phyloP scores from a whole-genome alignment of 2,329 filamentous ascomycete species.

The Berkeleyomyces rouxiae region DNA sequence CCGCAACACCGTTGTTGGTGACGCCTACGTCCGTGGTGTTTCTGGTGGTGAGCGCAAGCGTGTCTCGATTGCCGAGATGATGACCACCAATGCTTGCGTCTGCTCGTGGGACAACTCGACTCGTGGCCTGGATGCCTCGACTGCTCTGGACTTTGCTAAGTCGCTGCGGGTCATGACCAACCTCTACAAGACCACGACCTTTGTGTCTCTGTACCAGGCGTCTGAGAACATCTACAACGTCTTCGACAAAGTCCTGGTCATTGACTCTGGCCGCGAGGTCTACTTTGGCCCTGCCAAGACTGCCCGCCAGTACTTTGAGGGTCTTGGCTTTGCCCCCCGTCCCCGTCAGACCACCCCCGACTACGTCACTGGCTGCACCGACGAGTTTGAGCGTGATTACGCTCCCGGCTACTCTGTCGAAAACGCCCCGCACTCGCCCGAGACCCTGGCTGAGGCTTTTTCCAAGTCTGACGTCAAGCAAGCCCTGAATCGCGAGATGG shows the following conservation, averaged over 20 bases:
- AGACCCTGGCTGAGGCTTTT: slow-evolving; percentile 54
- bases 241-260: slow-evolving; percentile 74
- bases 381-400: slow-evolving; percentile 69
- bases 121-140: slow-evolving; percentile 50
- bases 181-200: slow-evolving; percentile 68
- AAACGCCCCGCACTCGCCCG: slow-evolving; percentile 52
- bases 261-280: slow-evolving; percentile 58
- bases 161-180: slow-evolving; percentile 68
- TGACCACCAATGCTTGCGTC: slow-evolving; percentile 56
- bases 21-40: slow-evolving; percentile 63
- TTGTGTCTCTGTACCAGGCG: slow-evolving; percentile 74
- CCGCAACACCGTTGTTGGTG: slow-evolving; percentile 67
- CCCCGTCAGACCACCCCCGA: slow-evolving; percentile 68
- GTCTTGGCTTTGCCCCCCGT: slow-evolving; percentile 56
- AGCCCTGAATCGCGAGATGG: slow-evolving; percentile 47
- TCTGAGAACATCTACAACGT: slow-evolving; percentile 65
- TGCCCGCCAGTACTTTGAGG: slow-evolving; percentile 59
- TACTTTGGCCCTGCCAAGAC: slow-evolving; percentile 55
- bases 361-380: slow-evolving; percentile 67
- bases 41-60: slow-evolving; percentile 67
- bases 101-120: slow-evolving; percentile 64
- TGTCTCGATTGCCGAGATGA: slow-evolving; percentile 69
- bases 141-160: slow-evolving; percentile 48
- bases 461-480: slow-evolving; percentile 42
- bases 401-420: slow-evolving; percentile 45